phyloP scores from a whole-genome alignment of 495 filamentous ascomycete species.

The Lophiostoma macrostomum region DNA sequence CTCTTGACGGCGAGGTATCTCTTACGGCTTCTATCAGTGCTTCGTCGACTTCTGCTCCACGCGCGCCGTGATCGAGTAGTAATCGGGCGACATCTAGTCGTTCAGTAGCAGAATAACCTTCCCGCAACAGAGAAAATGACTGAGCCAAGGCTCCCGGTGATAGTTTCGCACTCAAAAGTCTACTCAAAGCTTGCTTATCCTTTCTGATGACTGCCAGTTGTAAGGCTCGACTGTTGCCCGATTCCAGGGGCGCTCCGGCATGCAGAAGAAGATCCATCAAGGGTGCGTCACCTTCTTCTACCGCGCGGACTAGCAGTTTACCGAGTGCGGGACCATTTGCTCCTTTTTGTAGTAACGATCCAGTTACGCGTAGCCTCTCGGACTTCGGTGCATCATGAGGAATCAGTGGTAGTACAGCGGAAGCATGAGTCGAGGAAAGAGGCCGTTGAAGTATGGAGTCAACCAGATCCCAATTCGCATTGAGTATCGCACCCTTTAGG shows the following conservation, averaged over 20 bases:
- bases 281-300: conserved; percentile 23
- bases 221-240: conserved; percentile 3
- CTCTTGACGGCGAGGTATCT: conserved; percentile 18
- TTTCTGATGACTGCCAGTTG: conserved; percentile 11
- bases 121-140: conserved; percentile 18
- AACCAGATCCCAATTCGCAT: conserved; percentile 18
- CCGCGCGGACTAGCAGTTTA: conserved; percentile 17
- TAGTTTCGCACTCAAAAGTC: conserved; percentile 4
- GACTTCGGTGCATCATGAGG: background rate
- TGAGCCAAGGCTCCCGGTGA: conserved; percentile 3
- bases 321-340: conserved; percentile 19
- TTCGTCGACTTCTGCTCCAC: conserved; percentile 15
- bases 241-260: conserved; percentile 14
- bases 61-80: conserved; percentile 20
- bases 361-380: conserved; percentile 16
- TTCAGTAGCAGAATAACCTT: conserved; percentile 8
- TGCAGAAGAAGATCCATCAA: conserved; percentile 21
- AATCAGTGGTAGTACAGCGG: conserved; percentile 9
- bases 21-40: conserved; percentile 22
- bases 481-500: conserved; percentile 9
- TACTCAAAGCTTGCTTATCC: conserved; percentile 14
- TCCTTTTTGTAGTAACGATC: conserved; percentile 12
- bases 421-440: conserved; percentile 10
- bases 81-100: conserved; percentile 12
- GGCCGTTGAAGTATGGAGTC: conserved; percentile 10